Conservation (phyloP, 345 rosid genomes). For the Bruguiera sexangula region DNA sequence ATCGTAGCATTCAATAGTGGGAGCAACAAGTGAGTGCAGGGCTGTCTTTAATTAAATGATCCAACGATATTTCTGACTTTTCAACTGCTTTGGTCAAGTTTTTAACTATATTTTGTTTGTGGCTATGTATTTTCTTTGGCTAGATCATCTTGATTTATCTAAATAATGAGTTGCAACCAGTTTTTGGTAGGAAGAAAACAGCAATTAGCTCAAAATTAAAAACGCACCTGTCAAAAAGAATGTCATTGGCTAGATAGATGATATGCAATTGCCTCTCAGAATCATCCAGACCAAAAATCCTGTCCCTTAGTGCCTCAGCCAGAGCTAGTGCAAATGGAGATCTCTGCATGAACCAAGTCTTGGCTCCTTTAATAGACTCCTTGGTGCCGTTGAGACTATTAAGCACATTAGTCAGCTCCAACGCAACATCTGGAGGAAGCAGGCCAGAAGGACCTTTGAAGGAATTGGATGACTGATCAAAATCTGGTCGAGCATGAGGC, state of each 20-base stretch:
- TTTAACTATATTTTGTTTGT: background rate
- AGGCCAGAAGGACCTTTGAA: conserved; percentile 80
- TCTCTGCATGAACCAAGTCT: conserved; percentile 98
- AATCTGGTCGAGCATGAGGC: conserved; percentile 62
- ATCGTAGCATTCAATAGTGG: too few relatives aligned
- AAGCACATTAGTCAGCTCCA: conserved; percentile 70
- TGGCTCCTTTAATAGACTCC: conserved; percentile 96
- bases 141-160: background rate
- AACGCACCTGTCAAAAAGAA: conserved; percentile 88
- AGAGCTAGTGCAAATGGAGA: conserved; percentile 92
- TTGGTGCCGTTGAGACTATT: conserved; percentile 88
- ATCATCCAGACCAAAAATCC: conserved; percentile 80
- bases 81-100: too few relatives aligned
- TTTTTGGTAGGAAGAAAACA: background rate
- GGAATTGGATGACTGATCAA: conserved; percentile 59
- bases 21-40: too few relatives aligned
- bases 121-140: background rate
- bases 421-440: conserved; percentile 81
- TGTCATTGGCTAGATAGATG: conserved; percentile 91
- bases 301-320: conserved; percentile 84
- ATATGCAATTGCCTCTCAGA: conserved; percentile 91
- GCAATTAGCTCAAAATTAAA: conserved; percentile 7
- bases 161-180: background rate
- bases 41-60: too few relatives aligned
- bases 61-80: too few relatives aligned